These are phyloP conservation scores for Pythium brassicae DNA, from an alignment of 352 stramenopile species.

Conservation along the genomic window DNA sequence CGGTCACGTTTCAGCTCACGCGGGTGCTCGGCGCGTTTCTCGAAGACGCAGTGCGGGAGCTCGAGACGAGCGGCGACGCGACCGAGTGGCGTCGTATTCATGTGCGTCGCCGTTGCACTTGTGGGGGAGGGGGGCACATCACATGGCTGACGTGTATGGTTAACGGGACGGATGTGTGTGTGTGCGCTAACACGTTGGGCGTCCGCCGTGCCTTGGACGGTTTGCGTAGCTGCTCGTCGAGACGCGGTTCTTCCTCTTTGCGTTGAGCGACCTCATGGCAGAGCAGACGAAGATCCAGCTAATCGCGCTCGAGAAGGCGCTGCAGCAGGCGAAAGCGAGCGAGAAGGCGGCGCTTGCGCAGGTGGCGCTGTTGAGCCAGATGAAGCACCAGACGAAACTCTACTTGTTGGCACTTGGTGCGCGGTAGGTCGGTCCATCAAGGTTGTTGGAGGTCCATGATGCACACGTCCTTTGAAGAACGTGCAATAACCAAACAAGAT, in stretches of 20 bases:
- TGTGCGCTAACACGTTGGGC: background rate
- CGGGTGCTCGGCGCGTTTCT: constrained; percentile 42
- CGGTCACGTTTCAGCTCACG: constrained; percentile 50
- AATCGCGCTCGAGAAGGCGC: constrained; percentile 39
- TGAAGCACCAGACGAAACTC: constrained; percentile 80
- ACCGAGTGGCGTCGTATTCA: constrained; percentile 61
- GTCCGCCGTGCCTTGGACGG: background rate
- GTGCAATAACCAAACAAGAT: too few relatives aligned
- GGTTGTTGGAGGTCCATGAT: background rate
- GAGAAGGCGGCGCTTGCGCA: constrained; percentile 37
- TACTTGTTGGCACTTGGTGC: constrained; percentile 56
- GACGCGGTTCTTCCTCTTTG: constrained; percentile 62
- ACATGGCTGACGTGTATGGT: constrained; percentile 3
- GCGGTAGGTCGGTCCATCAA: too few relatives aligned
- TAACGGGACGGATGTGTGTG: constrained; percentile 3
- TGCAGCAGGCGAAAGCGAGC: constrained; percentile 29
- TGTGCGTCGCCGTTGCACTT: constrained; percentile 25
- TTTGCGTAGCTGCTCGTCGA: constrained; percentile 58
- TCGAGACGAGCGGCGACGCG: constrained; percentile 18
- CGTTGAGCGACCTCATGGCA: constrained; percentile 44
- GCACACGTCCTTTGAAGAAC: too few relatives aligned
- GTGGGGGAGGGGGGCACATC: too few relatives aligned
- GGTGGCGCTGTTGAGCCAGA: constrained; percentile 53
- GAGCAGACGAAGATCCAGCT: constrained; percentile 52
- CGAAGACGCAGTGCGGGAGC: constrained; percentile 21